A percentile compares a stretch with the other conserved stretches of the same genome.
These are phyloP conservation scores for Solanum tarapatanum DNA, from an alignment of 257 asterid genomes.

Conservation along the genomic window DNA sequence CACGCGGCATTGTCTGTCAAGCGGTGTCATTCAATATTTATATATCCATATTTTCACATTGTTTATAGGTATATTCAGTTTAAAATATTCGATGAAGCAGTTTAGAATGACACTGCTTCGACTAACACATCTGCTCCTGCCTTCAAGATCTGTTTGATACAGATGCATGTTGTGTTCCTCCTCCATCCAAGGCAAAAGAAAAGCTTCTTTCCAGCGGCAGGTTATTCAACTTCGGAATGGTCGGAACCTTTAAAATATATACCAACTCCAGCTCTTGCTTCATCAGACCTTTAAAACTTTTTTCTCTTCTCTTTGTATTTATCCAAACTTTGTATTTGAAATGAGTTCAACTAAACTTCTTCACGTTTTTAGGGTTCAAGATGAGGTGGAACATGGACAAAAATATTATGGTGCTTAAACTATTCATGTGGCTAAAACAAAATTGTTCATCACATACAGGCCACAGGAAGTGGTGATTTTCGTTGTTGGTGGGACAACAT, in stretches of 20 bases:
- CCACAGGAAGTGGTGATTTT: constrained; percentile 93
- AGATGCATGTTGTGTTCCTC: background rate
- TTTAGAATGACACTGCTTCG: background rate
- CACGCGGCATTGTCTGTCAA: background rate
- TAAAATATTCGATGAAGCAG: background rate
- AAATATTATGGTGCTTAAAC: background rate
- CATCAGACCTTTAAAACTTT: background rate
- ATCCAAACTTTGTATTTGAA: background rate
- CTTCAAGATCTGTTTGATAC: background rate
- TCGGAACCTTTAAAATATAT: background rate
- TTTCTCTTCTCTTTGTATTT: background rate
- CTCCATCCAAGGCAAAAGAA: background rate
- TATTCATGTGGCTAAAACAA: background rate
- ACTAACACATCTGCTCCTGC: background rate
- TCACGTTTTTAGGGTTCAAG: background rate
- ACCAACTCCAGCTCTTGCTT: background rate
- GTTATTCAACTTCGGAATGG: background rate
- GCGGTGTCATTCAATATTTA: background rate
- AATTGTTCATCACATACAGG: constrained; percentile 21
- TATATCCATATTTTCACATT: background rate
- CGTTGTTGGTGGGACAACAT: constrained; percentile 90
- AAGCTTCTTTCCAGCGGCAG: background rate
- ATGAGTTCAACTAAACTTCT: background rate
- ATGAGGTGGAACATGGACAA: background rate
- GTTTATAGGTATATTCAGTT: background rate